Evolutionary conservation across 2,329 filamentous ascomycete genomes (phyloP).

Genomic region (Emergomyces orientalis): DNA sequence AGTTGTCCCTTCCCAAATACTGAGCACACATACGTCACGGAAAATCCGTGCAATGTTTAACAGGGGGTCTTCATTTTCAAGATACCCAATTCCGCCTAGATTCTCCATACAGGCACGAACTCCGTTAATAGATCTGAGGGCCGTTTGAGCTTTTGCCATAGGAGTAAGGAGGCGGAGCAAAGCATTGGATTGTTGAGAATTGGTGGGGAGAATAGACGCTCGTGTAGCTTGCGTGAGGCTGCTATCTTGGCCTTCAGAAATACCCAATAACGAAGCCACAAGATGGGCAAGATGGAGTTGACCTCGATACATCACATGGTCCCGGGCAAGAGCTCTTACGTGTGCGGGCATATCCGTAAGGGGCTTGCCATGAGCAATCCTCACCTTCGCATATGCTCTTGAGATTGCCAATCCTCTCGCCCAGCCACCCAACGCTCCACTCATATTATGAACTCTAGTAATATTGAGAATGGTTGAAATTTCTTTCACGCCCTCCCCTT

Average conservation of each 20-base stretch:
- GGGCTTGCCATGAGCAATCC: constrained; percentile 29
- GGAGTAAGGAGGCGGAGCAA: constrained; percentile 28
- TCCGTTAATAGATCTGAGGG: constrained; percentile 19
- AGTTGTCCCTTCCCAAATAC: constrained; percentile 64
- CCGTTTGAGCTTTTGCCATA: constrained; percentile 26
- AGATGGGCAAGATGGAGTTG: constrained; percentile 32
- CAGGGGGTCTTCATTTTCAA: constrained; percentile 42
- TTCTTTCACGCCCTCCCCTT: constrained; percentile 58
- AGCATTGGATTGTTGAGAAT: constrained; percentile 15
- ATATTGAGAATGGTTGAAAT: constrained; percentile 61
- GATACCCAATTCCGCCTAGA: constrained; percentile 25
- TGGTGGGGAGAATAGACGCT: constrained; percentile 18
- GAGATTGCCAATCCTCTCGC: constrained; percentile 34
- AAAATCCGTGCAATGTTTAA: constrained; percentile 58
- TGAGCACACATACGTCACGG: constrained; percentile 53
- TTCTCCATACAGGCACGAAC: constrained; percentile 25
- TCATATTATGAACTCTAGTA: constrained; percentile 41
- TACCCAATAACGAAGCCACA: constrained; percentile 27
- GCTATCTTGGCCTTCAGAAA: constrained; percentile 23
- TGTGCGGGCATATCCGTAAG: constrained; percentile 36
- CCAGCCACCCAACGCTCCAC: constrained; percentile 31
- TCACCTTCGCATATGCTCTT: constrained; percentile 33
- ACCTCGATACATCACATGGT: constrained; percentile 32
- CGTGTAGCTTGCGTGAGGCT: constrained; percentile 12
- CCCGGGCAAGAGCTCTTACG: constrained; percentile 29